Evolutionary conservation across 202 grass and related monocot species (phyloP), one percentile per base, ranked within the genome.

Genomic region (Panicum virgatum): DNA sequence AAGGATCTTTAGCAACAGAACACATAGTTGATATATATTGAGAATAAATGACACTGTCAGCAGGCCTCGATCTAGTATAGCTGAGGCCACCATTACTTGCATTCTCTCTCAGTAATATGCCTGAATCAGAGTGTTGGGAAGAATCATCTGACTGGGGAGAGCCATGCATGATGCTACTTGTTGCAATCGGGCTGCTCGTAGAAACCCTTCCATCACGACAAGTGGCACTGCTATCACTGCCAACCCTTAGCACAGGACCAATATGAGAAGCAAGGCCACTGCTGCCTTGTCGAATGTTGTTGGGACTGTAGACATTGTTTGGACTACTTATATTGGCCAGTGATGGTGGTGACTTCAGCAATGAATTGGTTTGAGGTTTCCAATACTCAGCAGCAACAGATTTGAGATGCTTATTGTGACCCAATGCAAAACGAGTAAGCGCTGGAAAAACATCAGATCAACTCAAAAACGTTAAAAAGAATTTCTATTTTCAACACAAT

Each of bases 101-200:
- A 84, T 80, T 91, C 48, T 93, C 90, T 75, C 77, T 98, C 57
- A 91, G 58, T 48, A 98, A 57, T 74, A 88, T 81, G 62, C 92
- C 92, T 69, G 90, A 91, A 88, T 98, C 92, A 64, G 96, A 98
- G 83, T 90, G 90, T 56, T 95, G 96, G 32, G 96, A 98, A 76
- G 90, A 98, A 89, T 92, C 88, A 91, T 98, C 96, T 70, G 96
- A 98, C 70, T 92, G 88, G 58, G 96, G 96, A 69, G 92, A 98
- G 32, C 90, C 90, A 88, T 91, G 85, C 88, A 98, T 83, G 27
- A 90, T 89, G 60, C 90, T 87, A 60, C 68, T 86, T 64, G 89
- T 85, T 66, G 79, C 79, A 45, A 90, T 88, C 0, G 96, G 96
- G 83, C 85, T 95, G 83, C 89, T 96, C 48, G 84, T 94, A 79